Base-by-base conservation (phyloP, 176 grass and related monocot species). In the Thalia dealbata region DNA sequence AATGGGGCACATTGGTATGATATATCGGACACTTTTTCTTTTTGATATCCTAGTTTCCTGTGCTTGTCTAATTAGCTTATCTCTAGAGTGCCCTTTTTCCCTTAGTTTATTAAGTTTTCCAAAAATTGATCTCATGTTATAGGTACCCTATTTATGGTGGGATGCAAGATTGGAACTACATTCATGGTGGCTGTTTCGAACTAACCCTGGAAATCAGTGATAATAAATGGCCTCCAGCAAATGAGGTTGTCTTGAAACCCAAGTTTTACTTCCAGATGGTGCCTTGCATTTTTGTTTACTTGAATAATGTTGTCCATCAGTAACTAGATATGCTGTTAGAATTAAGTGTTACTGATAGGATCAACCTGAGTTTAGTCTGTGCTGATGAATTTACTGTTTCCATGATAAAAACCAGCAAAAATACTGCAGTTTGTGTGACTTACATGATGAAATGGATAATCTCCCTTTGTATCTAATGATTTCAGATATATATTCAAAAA, bases 71-170 rank as follows among this genome's bases (percentile, higher is more conserved):
- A 50, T 19, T 60, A 61, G 15, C 55, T 78, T 61, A 52, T 63
- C 14, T 73, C 21, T 59, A 26, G 22, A 69, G 50, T 63, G n/a
- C 0, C 3, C 16, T 27, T 63, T 63, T 63, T 63, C 14, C 25
- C 11, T 14, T 64, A 54, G 28, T 48, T 60, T 78, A 13, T 74
- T 69, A 69, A 22, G 11, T 66, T 70, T 70, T 27, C 32, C n/a
- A 81, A 48, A 69, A 70, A 22, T 81, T 77, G 61, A 24, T 78
- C 19, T 61, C 79, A 65, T 22, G 63, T 63, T 73, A 76, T 35
- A 96, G 93, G 93, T 96, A 96, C 75, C 93, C 93, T 76, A 92
- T 96, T n/a, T 96, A 96, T 84, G 93, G 93, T 6, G 93, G 93
- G 24, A 92, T 96, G 93, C 93, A 96, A 76, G 93, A 96, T 60